These are phyloP conservation scores for Exophiala lecanii-corni DNA, from an alignment of 2,329 filamentous ascomycete species.

Conservation along the genomic window DNA sequence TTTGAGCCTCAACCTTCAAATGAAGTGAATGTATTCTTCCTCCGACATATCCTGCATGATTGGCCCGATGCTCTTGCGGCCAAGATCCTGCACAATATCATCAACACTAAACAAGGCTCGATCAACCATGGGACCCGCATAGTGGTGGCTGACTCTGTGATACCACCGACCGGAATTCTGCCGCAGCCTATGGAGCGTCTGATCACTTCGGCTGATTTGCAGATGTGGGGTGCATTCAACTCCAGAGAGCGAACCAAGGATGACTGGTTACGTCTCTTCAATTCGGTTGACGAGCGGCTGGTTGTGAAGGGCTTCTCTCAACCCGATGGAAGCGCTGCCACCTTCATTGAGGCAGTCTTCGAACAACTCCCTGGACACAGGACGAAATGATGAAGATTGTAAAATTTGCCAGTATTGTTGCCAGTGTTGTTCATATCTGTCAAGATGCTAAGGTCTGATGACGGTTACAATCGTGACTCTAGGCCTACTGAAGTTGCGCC, in stretches of 20 bases:
- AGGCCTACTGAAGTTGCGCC: no score
- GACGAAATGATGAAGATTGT: no score
- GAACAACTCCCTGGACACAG: no score
- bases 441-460: no score
- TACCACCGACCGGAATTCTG: constrained; percentile 1
- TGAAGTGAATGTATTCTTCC: constrained; percentile 22
- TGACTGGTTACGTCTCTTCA: constrained; percentile 9
- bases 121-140: constrained; percentile 5
- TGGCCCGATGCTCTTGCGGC: constrained; percentile 24
- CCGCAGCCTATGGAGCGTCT: constrained; percentile 3
- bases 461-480: no score
- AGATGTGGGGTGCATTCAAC: constrained; percentile 5
- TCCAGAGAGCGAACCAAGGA: constrained; percentile 4
- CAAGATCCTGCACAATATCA: constrained; percentile 14
- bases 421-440: no score
- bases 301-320: constrained; percentile 2
- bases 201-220: constrained; percentile 3
- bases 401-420: no score
- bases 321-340: constrained; percentile 5
- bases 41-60: constrained; percentile 26
- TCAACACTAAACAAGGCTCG: neutral
- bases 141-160: constrained; percentile 3
- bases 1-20: constrained; percentile 30
- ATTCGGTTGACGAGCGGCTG: constrained; percentile 3
- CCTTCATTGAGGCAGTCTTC: constrained; percentile 9